Evolutionary conservation across 1,284 basidiomycete species (phyloP), one percentile per base, ranked within the genome.

Genomic region (Schizophyllum commune): DNA sequence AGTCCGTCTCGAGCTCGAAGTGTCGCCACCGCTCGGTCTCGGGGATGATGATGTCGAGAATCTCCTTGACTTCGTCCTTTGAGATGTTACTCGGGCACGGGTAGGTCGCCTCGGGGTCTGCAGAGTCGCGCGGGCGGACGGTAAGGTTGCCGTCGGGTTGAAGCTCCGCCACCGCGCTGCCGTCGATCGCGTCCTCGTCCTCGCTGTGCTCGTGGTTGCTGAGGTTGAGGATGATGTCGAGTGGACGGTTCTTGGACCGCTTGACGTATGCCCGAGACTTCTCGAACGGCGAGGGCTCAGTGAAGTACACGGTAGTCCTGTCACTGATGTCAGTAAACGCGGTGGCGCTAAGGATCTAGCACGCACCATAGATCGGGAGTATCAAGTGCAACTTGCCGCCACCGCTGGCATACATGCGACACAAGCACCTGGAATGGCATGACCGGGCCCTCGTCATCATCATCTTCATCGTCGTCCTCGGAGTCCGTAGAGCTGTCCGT

Each of bases 21-120:
- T 70, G 61, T 52, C 74, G 74, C 85, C 84, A 88, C 20, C 80
- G 78, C 11, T 70, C 68, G 57, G 81, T 74, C 64, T 82, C 78
- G 0, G 85, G 82, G 33, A 77, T 68, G 58, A 88, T 72, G 55
- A 88, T 67, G 55, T 80, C 74, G 33, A 81, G 68, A 54, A 87
- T 78, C 8, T 66, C 60, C 52, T 65, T 62, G 27, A 82, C 64
- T 51, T 81, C 74, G 15, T 60, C 56, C 47, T 51, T 19, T 8
- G 3, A 5, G 7, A 21, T 11, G 62, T 54, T 21, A 55, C 59
- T 52, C 58, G 51, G 20, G 62, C 58, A n/a, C 58, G 58, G 1
- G 55, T 63, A 20, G 53, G 21, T 22, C 56, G 63, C 55, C 66
- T n/a, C 47, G 65, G 27, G 73, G 56, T 63, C 64, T 1, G 15